Evolutionary conservation across 257 asterid genomes (phyloP), one percentile per base, ranked within the genome.

Genomic region (Coffea eugenioides): DNA sequence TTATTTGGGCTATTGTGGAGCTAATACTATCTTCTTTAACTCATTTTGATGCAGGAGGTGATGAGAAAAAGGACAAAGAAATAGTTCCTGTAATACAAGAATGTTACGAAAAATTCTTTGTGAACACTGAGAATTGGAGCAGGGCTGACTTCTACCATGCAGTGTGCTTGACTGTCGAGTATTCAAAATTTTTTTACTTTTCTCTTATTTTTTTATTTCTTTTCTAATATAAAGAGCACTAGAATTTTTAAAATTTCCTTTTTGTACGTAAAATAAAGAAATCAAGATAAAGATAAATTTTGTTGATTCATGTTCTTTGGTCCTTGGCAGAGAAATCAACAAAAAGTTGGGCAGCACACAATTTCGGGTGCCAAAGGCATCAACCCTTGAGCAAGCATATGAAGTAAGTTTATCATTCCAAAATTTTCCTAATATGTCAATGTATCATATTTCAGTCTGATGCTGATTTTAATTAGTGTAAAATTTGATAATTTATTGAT

Each of bases 141-240:
- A 77, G 77, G n/a, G 80, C 87, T 61, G 93, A 92, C 21, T 89
- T 90, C 83, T 86, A 82, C 75, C 98, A 93, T 48, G 94, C 94
- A 23, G 78, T 93, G 52, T 92, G 94, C 88, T 83, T 71, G 79
- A 86, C 91, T 0, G 90, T 93, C 85, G 94, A 93, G 98, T 93
- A 69, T 12, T 62, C 5, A 51, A 34, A 61, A 21, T 18, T 57
- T 2, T 16, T 4, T 31, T 45, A 13, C 57, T 31, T 16, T 45
- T 39, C 11, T 52, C 61, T 45, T n/a, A 11, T 6, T 59, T n/a
- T 36, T 1, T 39, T 31, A 7, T 69, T 6, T 14, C 16, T 13
- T 4, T 34, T 31, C 34, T 68, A 11, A 15, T 51, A 27, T 52
- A 43, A 20, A 36, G 27, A 54, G 27, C 48, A 52, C 3, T 5